These are phyloP conservation scores for Leucoagaricus sp. DNA, from an alignment of 1,284 basidiomycete genomes.

Conservation along the genomic window DNA sequence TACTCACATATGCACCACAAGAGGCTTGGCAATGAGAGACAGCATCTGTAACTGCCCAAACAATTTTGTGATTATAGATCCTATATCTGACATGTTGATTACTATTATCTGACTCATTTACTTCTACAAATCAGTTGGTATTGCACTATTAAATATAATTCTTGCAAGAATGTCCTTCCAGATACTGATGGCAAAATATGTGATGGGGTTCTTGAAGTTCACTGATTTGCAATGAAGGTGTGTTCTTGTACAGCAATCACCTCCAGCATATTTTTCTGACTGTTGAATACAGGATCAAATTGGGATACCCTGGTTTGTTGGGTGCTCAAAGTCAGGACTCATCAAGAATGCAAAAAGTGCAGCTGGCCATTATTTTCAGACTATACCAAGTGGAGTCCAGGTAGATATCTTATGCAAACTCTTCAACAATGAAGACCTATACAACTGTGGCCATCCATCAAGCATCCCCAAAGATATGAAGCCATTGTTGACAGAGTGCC, in stretches of 20 bases:
- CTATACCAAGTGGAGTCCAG: background rate
- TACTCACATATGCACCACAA: background rate
- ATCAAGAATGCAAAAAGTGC: background rate
- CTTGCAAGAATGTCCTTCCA: too few relatives aligned
- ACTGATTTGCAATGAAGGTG: too few relatives aligned
- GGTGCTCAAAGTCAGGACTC: background rate
- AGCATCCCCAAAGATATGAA: background rate
- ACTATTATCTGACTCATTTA: background rate
- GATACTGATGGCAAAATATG: too few relatives aligned
- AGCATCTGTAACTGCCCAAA: background rate
- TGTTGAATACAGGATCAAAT: background rate
- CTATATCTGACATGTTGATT: too few relatives aligned
- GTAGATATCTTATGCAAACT: background rate
- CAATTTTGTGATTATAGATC: too few relatives aligned
- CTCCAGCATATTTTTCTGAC: too few relatives aligned
- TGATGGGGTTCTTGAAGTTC: too few relatives aligned
- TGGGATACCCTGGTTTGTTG: background rate
- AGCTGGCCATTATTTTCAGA: background rate
- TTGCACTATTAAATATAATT: background rate
- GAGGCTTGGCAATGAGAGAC: background rate
- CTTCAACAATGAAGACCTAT: background rate
- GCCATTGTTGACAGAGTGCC: background rate
- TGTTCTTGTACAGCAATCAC: too few relatives aligned
- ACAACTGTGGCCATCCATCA: too few relatives aligned
- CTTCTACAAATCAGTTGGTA: background rate